Percentiles rank a stretch among this genome's conserved stretches.
Evolutionary conservation across 2,329 filamentous ascomycete species (phyloP).

Genomic region (Byssothecium circinans): DNA sequence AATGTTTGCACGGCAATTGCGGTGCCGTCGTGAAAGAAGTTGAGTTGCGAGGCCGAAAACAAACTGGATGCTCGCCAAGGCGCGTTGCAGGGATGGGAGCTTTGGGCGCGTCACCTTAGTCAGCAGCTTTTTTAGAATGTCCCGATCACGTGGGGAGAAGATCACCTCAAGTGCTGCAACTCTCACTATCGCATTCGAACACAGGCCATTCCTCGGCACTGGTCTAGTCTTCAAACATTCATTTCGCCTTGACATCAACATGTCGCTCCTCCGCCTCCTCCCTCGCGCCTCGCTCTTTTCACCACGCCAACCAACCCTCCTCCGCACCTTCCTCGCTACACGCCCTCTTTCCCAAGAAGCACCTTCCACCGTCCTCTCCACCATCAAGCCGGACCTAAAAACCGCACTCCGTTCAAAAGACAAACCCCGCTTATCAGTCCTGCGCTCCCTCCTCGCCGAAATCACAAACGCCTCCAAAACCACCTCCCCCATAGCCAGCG

Average conservation of each 20-base stretch:
- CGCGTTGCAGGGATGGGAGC: conserved; percentile 12
- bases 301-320: conserved; percentile 17
- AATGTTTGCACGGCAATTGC: conserved; percentile 29
- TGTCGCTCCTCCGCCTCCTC: conserved; percentile 33
- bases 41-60: conserved; percentile 29
- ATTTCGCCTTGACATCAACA: too few relatives aligned
- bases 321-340: conserved; percentile 27
- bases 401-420: conserved; percentile 53
- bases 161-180: too few relatives aligned
- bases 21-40: conserved; percentile 16
- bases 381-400: conserved; percentile 52
- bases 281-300: conserved; percentile 19
- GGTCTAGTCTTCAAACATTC: background rate
- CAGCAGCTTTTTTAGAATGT: conserved; percentile 2
- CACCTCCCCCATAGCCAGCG: conserved; percentile 66
- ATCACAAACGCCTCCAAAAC: conserved; percentile 78
- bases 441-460: conserved; percentile 69
- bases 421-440: conserved; percentile 64
- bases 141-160: too few relatives aligned
- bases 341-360: conserved; percentile 19
- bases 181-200: too few relatives aligned
- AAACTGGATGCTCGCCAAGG: conserved; percentile 21
- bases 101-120: conserved; percentile 10
- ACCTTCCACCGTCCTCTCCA: conserved; percentile 42
- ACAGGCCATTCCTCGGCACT: too few relatives aligned